A percentile compares a stretch with the other conserved stretches of the same genome.
These are phyloP conservation scores for Talaromyces funiculosus DNA, from an alignment of 2,329 filamentous ascomycete species.

Conservation along the genomic window DNA sequence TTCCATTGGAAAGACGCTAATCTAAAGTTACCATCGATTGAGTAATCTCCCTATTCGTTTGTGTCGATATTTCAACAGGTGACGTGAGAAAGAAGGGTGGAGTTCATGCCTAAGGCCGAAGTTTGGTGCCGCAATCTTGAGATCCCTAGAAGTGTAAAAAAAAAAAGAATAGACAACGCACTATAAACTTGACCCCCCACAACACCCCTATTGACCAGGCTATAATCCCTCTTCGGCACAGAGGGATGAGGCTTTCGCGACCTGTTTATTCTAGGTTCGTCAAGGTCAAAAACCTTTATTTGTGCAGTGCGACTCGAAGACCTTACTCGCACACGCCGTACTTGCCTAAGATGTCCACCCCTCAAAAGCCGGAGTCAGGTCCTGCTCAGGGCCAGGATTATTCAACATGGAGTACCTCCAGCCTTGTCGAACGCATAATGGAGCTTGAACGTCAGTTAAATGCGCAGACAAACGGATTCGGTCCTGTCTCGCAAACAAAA, in stretches of 20 bases:
- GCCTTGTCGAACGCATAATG: constrained; percentile 62
- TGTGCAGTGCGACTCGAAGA: background rate
- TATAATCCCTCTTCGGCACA: background rate
- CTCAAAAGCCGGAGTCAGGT: constrained; percentile 16
- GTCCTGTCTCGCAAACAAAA: constrained; percentile 45
- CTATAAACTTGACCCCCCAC: background rate
- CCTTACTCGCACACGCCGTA: constrained; percentile 14
- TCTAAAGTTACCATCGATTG: background rate
- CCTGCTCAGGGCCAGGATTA: constrained; percentile 44
- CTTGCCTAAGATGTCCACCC: constrained; percentile 18
- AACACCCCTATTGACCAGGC: background rate
- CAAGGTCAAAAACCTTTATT: background rate
- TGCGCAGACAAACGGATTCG: constrained; percentile 34
- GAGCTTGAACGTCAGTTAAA: constrained; percentile 62
- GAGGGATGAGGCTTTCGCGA: constrained; percentile 6
- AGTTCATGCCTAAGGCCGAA: constrained; percentile 1
- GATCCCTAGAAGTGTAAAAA: background rate
- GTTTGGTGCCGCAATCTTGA: background rate
- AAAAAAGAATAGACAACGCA: background rate
- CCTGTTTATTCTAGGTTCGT: background rate
- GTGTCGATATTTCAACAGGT: background rate
- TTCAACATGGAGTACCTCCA: constrained; percentile 61
- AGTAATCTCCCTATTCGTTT: background rate
- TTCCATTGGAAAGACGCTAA: background rate
- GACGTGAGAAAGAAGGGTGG: background rate